phyloP scores from a whole-genome alignment of 345 rosid species.

The Murraya koenigii region DNA sequence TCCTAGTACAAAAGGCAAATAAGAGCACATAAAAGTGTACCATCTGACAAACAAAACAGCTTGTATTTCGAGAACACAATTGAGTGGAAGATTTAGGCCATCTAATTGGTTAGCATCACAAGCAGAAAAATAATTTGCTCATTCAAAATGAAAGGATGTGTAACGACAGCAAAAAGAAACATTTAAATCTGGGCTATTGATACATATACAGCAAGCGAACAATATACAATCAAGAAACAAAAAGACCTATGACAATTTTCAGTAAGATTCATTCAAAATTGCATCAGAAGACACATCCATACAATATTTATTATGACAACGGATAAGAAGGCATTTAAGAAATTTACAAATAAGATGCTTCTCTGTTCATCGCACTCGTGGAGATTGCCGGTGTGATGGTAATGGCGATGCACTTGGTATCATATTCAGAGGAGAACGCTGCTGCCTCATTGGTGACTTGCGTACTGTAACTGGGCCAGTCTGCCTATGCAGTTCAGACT shows the following conservation, averaged over 20 bases:
- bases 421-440: slow-evolving; percentile 48
- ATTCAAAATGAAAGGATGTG: neutral
- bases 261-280: slow-evolving; percentile 26
- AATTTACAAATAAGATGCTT: slow-evolving; percentile 21
- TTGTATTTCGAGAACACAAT: neutral
- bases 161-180: neutral
- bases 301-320: slow-evolving; percentile 14
- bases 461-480: slow-evolving; percentile 33
- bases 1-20: neutral
- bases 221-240: slow-evolving; percentile 8
- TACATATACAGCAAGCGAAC: neutral
- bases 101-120: neutral
- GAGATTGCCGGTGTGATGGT: slow-evolving; percentile 54
- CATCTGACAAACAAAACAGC: neutral
- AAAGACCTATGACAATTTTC: slow-evolving; percentile 6
- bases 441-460: slow-evolving; percentile 57
- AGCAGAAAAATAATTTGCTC: neutral
- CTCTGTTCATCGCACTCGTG: slow-evolving; percentile 39
- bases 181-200: neutral
- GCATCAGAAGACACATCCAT: slow-evolving; percentile 14
- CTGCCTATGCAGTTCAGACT: slow-evolving; percentile 23
- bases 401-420: slow-evolving; percentile 65
- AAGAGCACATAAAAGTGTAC: neutral
- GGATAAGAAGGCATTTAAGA: neutral
- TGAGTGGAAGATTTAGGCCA: neutral